Percentiles rank a stretch among this genome's conserved stretches.
phyloP scores from a whole-genome alignment of 2,329 filamentous ascomycete species.

The Ophiostoma novo-ulmi region DNA sequence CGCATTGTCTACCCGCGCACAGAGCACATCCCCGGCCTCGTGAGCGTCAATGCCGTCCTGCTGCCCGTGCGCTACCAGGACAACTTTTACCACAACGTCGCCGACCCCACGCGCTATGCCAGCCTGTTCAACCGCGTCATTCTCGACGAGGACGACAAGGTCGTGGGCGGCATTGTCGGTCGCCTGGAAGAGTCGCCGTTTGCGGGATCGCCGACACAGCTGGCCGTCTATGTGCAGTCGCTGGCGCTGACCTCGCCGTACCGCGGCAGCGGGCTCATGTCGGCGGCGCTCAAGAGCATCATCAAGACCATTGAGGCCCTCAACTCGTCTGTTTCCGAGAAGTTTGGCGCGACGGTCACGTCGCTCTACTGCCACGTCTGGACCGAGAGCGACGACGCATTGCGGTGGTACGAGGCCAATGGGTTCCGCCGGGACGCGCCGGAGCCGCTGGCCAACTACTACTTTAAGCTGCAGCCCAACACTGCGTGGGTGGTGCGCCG shows the following conservation, averaged over 20 bases:
- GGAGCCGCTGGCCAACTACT: slow-evolving; percentile 53
- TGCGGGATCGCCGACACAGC: slow-evolving; percentile 23
- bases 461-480: slow-evolving; percentile 56
- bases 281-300: slow-evolving; percentile 52
- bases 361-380: slow-evolving; percentile 61
- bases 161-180: slow-evolving; percentile 59
- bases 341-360: not conserved
- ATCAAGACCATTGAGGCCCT: slow-evolving; percentile 39
- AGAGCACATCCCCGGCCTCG: slow-evolving; percentile 53
- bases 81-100: slow-evolving; percentile 55
- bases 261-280: slow-evolving; percentile 53
- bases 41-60: slow-evolving; percentile 60
- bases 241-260: slow-evolving; percentile 60
- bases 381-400: slow-evolving; percentile 59
- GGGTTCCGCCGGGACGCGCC: slow-evolving; percentile 49
- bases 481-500: slow-evolving; percentile 57
- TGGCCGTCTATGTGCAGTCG: slow-evolving; percentile 60
- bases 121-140: slow-evolving; percentile 55
- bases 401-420: slow-evolving; percentile 57
- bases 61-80: slow-evolving; percentile 61
- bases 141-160: slow-evolving; percentile 41
- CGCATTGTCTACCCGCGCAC: slow-evolving; percentile 32
- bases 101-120: slow-evolving; percentile 45
- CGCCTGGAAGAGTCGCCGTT: slow-evolving; percentile 47
- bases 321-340: slow-evolving; percentile 24